Conservation (phyloP, 768 basidiomycete species). For the Tulasnella sp. region DNA sequence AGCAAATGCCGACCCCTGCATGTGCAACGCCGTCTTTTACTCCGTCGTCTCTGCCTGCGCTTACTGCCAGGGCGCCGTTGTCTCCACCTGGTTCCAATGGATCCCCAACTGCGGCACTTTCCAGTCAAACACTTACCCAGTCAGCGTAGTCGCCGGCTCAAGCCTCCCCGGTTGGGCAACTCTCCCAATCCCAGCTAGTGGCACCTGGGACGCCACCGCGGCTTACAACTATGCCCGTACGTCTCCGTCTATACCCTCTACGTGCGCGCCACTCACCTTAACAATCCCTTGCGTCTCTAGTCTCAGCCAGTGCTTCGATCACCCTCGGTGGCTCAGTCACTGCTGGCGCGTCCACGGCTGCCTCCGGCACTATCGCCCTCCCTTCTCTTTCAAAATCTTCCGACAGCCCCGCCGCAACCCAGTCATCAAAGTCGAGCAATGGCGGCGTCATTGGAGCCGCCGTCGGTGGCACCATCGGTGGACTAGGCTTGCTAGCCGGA, state of each 20-base stretch:
- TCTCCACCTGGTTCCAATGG: constrained; percentile 4
- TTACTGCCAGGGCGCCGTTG: constrained; percentile 2
- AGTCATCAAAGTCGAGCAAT: background rate
- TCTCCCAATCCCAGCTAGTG: background rate
- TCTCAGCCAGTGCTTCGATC: background rate
- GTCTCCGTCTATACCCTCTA: background rate
- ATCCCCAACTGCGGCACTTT: background rate
- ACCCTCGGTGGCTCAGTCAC: background rate
- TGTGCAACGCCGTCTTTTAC: background rate
- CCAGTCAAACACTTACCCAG: background rate
- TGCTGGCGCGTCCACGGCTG: background rate
- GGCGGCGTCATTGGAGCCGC: background rate
- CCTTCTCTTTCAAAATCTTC: background rate
- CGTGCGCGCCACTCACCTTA: background rate
- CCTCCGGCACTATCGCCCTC: background rate
- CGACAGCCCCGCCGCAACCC: background rate
- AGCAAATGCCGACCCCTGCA: background rate
- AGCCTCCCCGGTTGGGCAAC: background rate
- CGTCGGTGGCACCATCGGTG: background rate
- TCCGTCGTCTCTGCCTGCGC: background rate
- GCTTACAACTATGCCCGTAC: background rate
- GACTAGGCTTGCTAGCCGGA: background rate
- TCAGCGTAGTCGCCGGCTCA: background rate
- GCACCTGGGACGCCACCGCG: background rate
- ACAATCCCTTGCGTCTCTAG: background rate